Base-by-base conservation (phyloP, 805 yeast genomes). In the Maudiozyma saulgeensis region DNA sequence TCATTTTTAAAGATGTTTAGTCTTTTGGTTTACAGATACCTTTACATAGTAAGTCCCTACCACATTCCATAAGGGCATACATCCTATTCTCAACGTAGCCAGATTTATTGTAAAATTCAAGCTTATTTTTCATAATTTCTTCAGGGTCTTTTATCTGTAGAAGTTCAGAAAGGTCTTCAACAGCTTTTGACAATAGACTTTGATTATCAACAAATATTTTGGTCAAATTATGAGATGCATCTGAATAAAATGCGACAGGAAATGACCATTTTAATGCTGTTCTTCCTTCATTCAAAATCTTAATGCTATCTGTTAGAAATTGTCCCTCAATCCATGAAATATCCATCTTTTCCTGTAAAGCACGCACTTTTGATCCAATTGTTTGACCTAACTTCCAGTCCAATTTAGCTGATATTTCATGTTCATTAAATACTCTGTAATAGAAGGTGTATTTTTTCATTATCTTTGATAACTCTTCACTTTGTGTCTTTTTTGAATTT, bases 211-310 rank as follows among this genome's bases (percentile, higher is more conserved):
- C 95, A 57, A 88, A 79, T 6, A 87, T 75, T 37, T 74, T 72
- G 9, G 82, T 77, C 49, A 76, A 75, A 50, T 80, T 74, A 46
- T 76, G 74, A 6, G 69, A 68, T 31, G 69, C 64, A 39, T 72
- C 74, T 34, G 88, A 70, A 62, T 81, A 87, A 60, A 69, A 91
- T 12, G 87, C 81, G 56, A 88, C 77, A 2, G 87, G 89, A 67
- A 87, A 90, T 0, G 96, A 80, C 97, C 98, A 93, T 70, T 88
- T 86, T 47, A 93, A 71, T 1, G 87, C 79, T 41, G 80, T 79
- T 51, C 98, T 73, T 7, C 95, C 86, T 50, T 74, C 75, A 31
- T 81, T 71, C 49, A 91, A 67, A 2, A 77, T 75, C 44, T 75
- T 74, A 40, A 86, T 81, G 39, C 91, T 80, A 47, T 86, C 91